Evolutionary conservation across 352 stramenopile species (phyloP).

Genomic region (Phytophthora cryptogea): DNA sequence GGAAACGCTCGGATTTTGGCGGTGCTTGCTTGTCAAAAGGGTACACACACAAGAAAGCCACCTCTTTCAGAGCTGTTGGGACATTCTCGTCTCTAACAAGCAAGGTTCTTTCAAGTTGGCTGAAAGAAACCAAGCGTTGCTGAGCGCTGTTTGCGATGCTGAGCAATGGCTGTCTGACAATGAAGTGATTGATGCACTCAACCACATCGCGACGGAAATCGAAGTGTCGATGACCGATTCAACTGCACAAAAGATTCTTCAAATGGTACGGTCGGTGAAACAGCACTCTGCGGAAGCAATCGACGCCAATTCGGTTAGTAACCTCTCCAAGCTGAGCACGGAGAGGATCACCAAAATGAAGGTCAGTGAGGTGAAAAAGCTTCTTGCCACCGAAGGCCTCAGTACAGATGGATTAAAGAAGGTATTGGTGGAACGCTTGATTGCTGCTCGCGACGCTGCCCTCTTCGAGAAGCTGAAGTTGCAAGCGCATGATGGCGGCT

Average conservation of each 20-base stretch:
- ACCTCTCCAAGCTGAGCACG: constrained; percentile 29
- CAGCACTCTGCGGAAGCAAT: constrained; percentile 12
- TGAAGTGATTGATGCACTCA: constrained; percentile 46
- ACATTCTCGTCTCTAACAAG: constrained; percentile 20
- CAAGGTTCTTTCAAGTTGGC: constrained; percentile 9
- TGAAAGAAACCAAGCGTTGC: constrained; percentile 32
- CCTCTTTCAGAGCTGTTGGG: constrained; percentile 39
- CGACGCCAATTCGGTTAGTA: constrained; percentile 2
- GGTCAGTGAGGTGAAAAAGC: constrained; percentile 47
- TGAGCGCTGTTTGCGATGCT: constrained; percentile 41
- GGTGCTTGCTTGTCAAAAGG: constrained; percentile 50
- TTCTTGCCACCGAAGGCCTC: constrained; percentile 35
- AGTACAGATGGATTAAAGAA: constrained; percentile 56
- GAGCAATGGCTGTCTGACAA: constrained; percentile 42
- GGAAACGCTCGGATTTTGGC: constrained; percentile 60
- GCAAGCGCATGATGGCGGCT: neutral
- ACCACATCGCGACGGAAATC: constrained; percentile 43
- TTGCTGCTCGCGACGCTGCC: constrained; percentile 35
- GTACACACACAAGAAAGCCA: constrained; percentile 5
- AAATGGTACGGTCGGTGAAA: constrained; percentile 18
- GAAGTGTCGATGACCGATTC: constrained; percentile 23
- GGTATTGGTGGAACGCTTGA: constrained; percentile 46
- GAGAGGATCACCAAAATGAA: constrained; percentile 49
- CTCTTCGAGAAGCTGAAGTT: constrained; percentile 6
- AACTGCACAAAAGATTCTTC: constrained; percentile 22